These are phyloP conservation scores for Ceratocystis albifundus DNA, from an alignment of 2,329 filamentous ascomycete species.

Conservation along the genomic window DNA sequence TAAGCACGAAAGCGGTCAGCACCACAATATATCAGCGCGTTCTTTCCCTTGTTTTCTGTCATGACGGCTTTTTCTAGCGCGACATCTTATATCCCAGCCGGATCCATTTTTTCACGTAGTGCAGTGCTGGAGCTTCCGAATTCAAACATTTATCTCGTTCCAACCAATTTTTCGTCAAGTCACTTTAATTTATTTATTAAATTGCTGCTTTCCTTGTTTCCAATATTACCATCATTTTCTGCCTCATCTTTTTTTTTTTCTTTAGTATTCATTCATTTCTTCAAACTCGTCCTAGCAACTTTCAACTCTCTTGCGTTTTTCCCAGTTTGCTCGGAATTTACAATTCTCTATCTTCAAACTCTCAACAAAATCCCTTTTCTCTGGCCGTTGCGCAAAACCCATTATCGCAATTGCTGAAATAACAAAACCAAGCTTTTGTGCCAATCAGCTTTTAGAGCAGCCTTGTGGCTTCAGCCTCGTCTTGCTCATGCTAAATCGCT, in stretches of 20 bases:
- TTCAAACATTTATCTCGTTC: conserved; percentile 13
- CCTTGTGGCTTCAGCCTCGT: conserved; percentile 3
- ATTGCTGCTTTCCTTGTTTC: neutral
- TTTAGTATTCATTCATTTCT: conserved; percentile 8
- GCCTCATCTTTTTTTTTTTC: conserved; percentile 5
- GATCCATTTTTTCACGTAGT: neutral
- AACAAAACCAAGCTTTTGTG: neutral
- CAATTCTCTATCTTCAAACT: neutral
- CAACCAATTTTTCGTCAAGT: neutral
- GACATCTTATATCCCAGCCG: neutral
- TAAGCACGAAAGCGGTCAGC: conserved; percentile 1
- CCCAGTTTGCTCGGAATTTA: neutral
- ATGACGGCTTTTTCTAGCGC: neutral
- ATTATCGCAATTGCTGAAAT: neutral
- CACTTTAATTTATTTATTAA: neutral
- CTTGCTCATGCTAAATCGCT: neutral
- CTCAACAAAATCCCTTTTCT: conserved; percentile 1
- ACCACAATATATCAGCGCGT: conserved; percentile 12
- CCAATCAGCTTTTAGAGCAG: neutral
- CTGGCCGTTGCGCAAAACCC: neutral
- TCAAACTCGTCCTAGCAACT: neutral
- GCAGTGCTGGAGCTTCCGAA: conserved; percentile 10
- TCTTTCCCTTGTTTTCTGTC: neutral
- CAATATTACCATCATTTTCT: neutral
- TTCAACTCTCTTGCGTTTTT: neutral